A percentile compares a stretch with the other conserved stretches of the same genome.
Conservation (phyloP, 805 yeast species). For the Pichia exigua region DNA sequence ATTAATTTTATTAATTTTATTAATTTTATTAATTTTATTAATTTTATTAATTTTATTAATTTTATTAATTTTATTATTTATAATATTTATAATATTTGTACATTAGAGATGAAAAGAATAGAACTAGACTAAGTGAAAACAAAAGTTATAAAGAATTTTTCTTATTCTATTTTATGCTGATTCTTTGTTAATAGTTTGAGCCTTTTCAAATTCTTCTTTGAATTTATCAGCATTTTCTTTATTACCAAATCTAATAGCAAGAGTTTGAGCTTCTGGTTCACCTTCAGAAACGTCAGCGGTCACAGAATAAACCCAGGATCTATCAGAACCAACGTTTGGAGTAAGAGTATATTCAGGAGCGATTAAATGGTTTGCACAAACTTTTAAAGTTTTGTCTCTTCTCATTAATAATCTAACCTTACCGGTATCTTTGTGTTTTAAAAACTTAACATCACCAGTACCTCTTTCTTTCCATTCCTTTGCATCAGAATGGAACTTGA, state of each 20-base stretch:
- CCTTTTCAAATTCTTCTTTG: slow-evolving; percentile 85
- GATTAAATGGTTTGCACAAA: slow-evolving; percentile 94
- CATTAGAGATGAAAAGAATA: background rate
- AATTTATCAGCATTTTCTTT: slow-evolving; percentile 92
- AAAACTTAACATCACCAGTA: slow-evolving; percentile 94
- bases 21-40: too few species aligned
- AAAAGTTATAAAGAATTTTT: background rate
- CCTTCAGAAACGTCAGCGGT: slow-evolving; percentile 95
- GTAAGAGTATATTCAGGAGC: slow-evolving; percentile 74
- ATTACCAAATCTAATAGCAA: slow-evolving; percentile 91
- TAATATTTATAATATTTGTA: background rate
- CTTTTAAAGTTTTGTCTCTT: slow-evolving; percentile 96
- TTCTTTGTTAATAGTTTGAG: slow-evolving; percentile 59
- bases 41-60: background rate
- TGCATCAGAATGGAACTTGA: slow-evolving; percentile 71
- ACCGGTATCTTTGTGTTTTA: slow-evolving; percentile 74
- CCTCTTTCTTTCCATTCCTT: slow-evolving; percentile 99
- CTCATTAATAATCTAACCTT: slow-evolving; percentile 94
- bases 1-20: too few species aligned
- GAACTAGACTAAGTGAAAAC: background rate
- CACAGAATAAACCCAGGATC: slow-evolving; percentile 96
- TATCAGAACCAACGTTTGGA: slow-evolving; percentile 93
- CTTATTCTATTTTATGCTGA: background rate
- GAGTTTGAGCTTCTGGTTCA: slow-evolving; percentile 88
- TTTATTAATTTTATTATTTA: too few species aligned